Conservation (phyloP, 495 filamentous ascomycete genomes). For the Aspergillus homomorphus region DNA sequence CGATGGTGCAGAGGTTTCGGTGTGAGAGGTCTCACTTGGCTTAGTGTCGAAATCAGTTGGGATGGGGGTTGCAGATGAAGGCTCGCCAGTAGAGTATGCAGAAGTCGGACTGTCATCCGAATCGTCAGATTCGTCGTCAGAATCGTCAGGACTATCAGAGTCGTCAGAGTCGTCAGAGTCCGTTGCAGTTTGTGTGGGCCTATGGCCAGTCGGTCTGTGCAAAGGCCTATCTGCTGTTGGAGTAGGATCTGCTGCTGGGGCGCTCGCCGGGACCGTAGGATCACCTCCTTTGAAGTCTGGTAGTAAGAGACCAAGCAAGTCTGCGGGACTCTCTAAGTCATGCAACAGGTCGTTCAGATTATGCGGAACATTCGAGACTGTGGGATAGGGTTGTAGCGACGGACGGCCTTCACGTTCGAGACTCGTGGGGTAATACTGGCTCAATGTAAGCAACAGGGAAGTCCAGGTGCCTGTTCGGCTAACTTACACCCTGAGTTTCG, state of each 20-base stretch:
- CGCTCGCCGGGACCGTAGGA: neutral
- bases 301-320: conserved; percentile 15
- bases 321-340: conserved; percentile 26
- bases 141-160: too few relatives aligned
- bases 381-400: conserved; percentile 24
- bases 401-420: conserved; percentile 44
- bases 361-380: conserved; percentile 26
- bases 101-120: neutral
- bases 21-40: neutral
- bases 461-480: neutral
- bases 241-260: conserved; percentile 10
- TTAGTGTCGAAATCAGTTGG: neutral
- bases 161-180: neutral
- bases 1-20: neutral
- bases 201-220: neutral
- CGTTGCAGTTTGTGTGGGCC: neutral
- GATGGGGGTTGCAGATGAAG: neutral
- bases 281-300: conserved; percentile 1
- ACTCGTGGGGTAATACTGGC: conserved; percentile 35
- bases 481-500: conserved; percentile 34
- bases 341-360: conserved; percentile 22
- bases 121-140: neutral
- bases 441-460: conserved; percentile 1
- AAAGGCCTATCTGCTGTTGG: neutral
- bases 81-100: neutral